Base-by-base conservation (phyloP, 169 alveolate genomes). In the Hammondia hammondi region DNA sequence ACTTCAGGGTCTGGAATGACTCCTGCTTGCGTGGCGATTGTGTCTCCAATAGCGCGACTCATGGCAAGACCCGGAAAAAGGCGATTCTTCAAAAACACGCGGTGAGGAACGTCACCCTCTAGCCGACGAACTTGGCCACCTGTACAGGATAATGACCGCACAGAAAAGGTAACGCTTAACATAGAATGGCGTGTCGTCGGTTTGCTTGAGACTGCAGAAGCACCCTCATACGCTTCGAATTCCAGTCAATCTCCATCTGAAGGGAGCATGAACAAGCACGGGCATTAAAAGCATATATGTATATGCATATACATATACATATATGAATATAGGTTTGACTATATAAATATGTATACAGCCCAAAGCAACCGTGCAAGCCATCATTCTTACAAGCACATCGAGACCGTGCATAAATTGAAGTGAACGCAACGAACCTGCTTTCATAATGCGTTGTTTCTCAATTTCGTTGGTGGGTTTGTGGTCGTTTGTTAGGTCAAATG, bases 41-140 rank as follows among this genome's bases (percentile, higher is more conserved):
- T 96, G 93, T 98, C 99, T 2, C 99, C 99, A n/a, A 98, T 95
- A 67, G 99, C 98, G 87, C 99, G 96, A 71, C 98, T 97, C 98
- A 98, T 97, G 43, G 99, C 98, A 93, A 98, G 94, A 12, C 99
- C 99, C 39, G 99, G 99, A 91, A 96, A 96, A 91, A 96, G 92
- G 89, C 95, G 96, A 73, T 96, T 96, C 91, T 97, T 96, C 81
- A 97, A 92, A 95, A 97, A 98, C 46, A 98, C 98, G 37, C 99
- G 97, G 91, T 95, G 95, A 45, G 98, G 98, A 37, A 95, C 96
- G 81, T 97, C 98, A 32, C 98, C 98, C 71, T 95, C 97, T 48
- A 95, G 93, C 70, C 96, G 96, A 95, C 96, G 95, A 27, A 98
- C 98, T 91, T 97, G 98, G 19, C 99, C 99, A 3, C 98, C 98